Percentiles rank a stretch among this genome's conserved stretches.
phyloP scores from a whole-genome alignment of 2,329 filamentous ascomycete species.

The Celoporthe dispersa region DNA sequence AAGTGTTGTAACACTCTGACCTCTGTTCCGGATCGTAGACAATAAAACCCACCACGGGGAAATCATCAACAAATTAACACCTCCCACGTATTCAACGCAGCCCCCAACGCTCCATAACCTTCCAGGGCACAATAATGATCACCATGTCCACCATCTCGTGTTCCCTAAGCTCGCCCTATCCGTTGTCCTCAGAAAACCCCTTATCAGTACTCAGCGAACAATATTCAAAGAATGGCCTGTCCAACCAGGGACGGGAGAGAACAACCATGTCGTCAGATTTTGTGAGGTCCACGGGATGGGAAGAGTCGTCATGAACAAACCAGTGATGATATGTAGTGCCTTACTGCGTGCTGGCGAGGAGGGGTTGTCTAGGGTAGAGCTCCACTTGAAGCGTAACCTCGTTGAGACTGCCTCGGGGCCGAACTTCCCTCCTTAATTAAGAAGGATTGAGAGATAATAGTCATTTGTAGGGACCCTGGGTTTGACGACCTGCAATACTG shows the following conservation, averaged over 20 bases:
- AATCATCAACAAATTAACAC: background rate
- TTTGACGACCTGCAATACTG: background rate
- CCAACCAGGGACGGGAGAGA: background rate
- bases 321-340: background rate
- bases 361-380: background rate
- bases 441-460: background rate
- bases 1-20: background rate
- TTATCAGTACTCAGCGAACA: background rate
- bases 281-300: background rate
- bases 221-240: background rate
- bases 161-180: too few species aligned
- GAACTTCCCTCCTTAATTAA: background rate
- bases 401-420: too few species aligned
- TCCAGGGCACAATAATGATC: too few species aligned
- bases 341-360: background rate
- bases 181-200: background rate
- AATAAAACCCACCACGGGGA: background rate
- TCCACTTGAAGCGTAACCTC: background rate
- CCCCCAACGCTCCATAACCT: too few species aligned
- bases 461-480: background rate
- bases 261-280: background rate
- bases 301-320: background rate
- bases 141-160: too few species aligned
- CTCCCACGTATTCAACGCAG: background rate
- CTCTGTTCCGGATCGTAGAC: background rate